Percentiles rank a stretch among this genome's conserved stretches.
Evolutionary conservation across 108 stramenopile species (phyloP).

Genomic region (Fragilaria radians): DNA sequence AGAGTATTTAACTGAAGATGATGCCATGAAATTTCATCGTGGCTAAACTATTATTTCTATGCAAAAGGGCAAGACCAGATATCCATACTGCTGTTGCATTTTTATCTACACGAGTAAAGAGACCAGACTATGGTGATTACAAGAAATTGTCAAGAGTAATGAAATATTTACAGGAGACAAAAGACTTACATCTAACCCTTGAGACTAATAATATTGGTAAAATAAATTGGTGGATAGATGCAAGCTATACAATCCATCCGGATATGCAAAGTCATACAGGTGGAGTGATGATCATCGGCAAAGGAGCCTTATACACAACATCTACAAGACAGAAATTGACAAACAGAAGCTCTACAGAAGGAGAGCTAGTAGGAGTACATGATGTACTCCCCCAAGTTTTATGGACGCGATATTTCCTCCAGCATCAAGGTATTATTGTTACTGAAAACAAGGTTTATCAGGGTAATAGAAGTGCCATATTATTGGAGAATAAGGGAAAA

Average conservation of each 20-base stretch:
- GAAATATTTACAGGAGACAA: constrained; percentile 27
- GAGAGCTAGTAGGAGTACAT: constrained; percentile 31
- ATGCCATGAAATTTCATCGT: background rate
- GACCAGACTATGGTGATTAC: constrained; percentile 36
- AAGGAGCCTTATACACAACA: background rate
- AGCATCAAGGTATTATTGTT: constrained; percentile 32
- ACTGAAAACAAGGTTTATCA: constrained; percentile 27
- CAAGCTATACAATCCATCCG: constrained; percentile 31
- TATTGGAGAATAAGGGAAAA: constrained; percentile 37
- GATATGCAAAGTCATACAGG: constrained; percentile 47
- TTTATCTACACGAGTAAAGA: constrained; percentile 31
- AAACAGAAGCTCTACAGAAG: constrained; percentile 37
- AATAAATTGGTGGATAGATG: constrained; percentile 44
- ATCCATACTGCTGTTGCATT: too few relatives aligned
- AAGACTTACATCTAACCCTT: constrained; percentile 12
- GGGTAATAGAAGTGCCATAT: constrained; percentile 46
- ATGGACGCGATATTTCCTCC: constrained; percentile 39
- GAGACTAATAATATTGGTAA: constrained; percentile 7
- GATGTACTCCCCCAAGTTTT: constrained; percentile 31
- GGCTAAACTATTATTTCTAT: too few relatives aligned
- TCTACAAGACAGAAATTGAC: constrained; percentile 38
- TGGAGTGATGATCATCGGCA: constrained; percentile 27
- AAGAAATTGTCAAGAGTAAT: constrained; percentile 28
- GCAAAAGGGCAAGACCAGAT: too few relatives aligned
- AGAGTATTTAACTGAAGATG: background rate